Evolutionary conservation across 2,329 filamentous ascomycete genomes (phyloP), one percentile per base, ranked within the genome.

Genomic region (Corinectria fuckeliana): DNA sequence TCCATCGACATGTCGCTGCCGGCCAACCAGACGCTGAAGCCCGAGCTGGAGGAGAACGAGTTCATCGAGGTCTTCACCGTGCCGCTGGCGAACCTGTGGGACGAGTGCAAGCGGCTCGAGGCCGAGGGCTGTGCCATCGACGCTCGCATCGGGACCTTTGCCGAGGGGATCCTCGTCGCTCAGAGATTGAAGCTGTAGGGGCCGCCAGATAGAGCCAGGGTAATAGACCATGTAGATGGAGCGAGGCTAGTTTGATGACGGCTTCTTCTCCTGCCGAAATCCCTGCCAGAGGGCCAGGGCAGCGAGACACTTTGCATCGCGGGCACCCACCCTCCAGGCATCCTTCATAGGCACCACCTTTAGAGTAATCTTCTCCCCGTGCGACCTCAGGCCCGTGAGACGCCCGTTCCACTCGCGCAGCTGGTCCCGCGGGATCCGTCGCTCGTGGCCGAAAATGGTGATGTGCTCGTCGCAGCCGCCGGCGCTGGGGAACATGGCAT

Each of bases 21-120:
- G 0, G 87, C 87, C 67, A 94, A 94, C 71, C 84, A 88, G 71
- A 80, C 90, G 52, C 86, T 86, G 1, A 81, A 87, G 73, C 88
- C 91, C 0, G 78, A 90, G 71, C 80, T 93, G 6, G 91, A 94
- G 72, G 91, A 93, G 23, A 89, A 87, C 63, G 91, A 94, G 76
- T 93, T 93, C 71, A 93, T 94, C 70, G 90, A 93, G 73, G 88
- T 88, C 30, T 93, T 94, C 69, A 85, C 84, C 8, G 81, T 92
- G 7, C 88, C 87, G 5, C 71, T 94, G 41, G 78, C 76, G 18
- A 78, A 82, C 13, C 74, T 94, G 36, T 92, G 89, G 78, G 81
- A 81, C 0, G 87, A 90, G 71, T 88, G 88, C 71, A 86, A 86
- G 72, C 82, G 75, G 63, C 79, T 93, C 1, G 90, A 93, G 71